These are phyloP conservation scores for Prototheca cutis DNA, from an alignment of 163 green algal genomes.

Conservation along the genomic window DNA sequence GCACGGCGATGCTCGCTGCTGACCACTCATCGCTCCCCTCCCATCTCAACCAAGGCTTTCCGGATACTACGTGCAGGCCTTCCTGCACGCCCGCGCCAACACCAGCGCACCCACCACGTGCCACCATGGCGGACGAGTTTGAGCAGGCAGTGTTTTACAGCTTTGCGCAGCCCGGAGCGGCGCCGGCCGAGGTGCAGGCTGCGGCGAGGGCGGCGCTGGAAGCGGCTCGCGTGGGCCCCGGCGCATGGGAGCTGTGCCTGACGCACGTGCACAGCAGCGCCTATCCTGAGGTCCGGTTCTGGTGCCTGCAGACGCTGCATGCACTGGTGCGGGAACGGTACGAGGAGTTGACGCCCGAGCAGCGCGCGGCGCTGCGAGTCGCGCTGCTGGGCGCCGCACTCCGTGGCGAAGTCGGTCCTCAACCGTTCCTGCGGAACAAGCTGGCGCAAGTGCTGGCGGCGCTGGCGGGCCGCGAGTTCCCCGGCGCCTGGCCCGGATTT, in stretches of 20 bases:
- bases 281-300: conserved; percentile 90
- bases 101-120: neutral
- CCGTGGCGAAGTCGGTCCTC: neutral
- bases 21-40: no score
- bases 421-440: conserved; percentile 84
- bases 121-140: conserved; percentile 59
- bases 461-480: conserved; percentile 55
- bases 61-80: no score
- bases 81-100: neutral
- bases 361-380: conserved; percentile 10
- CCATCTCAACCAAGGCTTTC: no score
- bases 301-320: conserved; percentile 88
- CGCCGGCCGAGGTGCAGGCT: conserved; percentile 40
- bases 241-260: conserved; percentile 66
- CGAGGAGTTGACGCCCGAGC: conserved; percentile 1
- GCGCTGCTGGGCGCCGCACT: conserved; percentile 28
- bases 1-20: no score
- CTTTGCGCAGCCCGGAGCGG: conserved; percentile 67
- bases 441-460: conserved; percentile 69
- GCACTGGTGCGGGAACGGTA: conserved; percentile 13
- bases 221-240: conserved; percentile 37
- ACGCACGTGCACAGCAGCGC: conserved; percentile 50
- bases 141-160: conserved; percentile 76
- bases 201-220: conserved; percentile 16
- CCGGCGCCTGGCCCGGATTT: conserved; percentile 71